Conservation (phyloP, 2,329 filamentous ascomycete species). For the Verticillium zaregamsianum region DNA sequence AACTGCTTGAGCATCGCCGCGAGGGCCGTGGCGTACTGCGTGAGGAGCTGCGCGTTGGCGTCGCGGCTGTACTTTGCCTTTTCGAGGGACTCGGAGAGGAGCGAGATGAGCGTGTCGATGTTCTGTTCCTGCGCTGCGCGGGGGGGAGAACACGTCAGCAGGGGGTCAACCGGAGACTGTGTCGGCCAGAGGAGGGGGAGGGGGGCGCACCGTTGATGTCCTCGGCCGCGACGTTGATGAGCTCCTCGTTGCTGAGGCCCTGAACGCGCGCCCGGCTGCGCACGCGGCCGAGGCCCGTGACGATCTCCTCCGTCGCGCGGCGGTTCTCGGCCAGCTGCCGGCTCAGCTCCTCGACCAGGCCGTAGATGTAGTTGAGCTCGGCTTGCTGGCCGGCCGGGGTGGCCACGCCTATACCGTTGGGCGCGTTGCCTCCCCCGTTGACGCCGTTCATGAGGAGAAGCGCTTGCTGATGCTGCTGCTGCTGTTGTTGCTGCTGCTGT, state of each 20-base stretch:
- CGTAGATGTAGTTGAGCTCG: conserved; percentile 64
- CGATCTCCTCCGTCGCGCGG: conserved; percentile 58
- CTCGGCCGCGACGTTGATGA: conserved; percentile 51
- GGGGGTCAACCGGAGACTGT: neutral
- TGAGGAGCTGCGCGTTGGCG: conserved; percentile 54
- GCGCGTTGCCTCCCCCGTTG: conserved; percentile 31
- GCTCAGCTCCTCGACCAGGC: conserved; percentile 64
- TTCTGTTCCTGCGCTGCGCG: conserved; percentile 51
- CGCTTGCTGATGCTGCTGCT: conserved; percentile 15
- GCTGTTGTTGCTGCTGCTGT: conserved; percentile 11
- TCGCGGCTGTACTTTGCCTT: conserved; percentile 57
- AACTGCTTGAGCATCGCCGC: conserved; percentile 58
- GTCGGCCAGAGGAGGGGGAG: neutral
- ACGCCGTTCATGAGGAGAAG: conserved; percentile 41
- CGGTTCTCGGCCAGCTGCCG: conserved; percentile 59
- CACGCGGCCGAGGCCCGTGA: conserved; percentile 58
- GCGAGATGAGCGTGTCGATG: conserved; percentile 56
- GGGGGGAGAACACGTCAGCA: neutral
- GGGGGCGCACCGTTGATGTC: conserved; percentile 48
- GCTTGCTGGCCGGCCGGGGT: conserved; percentile 65
- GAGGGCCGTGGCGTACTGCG: conserved; percentile 54
- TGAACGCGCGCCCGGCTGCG: conserved; percentile 51
- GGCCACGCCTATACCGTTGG: conserved; percentile 42
- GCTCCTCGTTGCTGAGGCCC: conserved; percentile 52
- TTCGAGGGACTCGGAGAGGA: conserved; percentile 59